Evolutionary conservation across 2,329 filamentous ascomycete genomes (phyloP).

Genomic region (Pseudocercospora crystallina): DNA sequence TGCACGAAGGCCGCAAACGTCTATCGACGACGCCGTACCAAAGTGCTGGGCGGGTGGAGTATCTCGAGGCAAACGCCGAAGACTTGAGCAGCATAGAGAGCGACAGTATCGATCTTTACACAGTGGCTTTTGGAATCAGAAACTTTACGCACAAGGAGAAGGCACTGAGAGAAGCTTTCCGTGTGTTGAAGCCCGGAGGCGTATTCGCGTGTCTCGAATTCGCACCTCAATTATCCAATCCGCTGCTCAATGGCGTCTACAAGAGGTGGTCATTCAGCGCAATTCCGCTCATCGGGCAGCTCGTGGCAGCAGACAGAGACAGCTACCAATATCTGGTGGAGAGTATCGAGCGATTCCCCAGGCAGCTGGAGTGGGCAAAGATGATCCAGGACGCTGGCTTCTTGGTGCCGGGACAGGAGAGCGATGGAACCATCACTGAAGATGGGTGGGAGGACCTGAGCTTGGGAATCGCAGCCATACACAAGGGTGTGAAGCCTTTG

Average conservation of each 20-base stretch:
- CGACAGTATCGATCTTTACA: slow-evolving; percentile 86
- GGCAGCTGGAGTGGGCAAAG: slow-evolving; percentile 75
- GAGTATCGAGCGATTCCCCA: slow-evolving; percentile 92
- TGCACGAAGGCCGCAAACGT: slow-evolving; percentile 81
- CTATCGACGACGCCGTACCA: slow-evolving; percentile 63
- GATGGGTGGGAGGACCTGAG: slow-evolving; percentile 87
- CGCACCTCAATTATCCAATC: slow-evolving; percentile 71
- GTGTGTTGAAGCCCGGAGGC: slow-evolving; percentile 89
- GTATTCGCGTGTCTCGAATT: slow-evolving; percentile 98
- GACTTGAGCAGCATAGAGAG: slow-evolving; percentile 65
- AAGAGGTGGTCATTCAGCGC: slow-evolving; percentile 94
- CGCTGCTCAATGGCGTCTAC: slow-evolving; percentile 79
- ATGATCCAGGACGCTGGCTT: slow-evolving; percentile 88
- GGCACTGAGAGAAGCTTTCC: slow-evolving; percentile 78
- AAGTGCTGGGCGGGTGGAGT: slow-evolving; percentile 57
- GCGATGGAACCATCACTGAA: slow-evolving; percentile 39
- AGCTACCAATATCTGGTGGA: slow-evolving; percentile 99
- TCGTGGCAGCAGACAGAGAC: slow-evolving; percentile 89
- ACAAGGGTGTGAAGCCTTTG: slow-evolving; percentile 86
- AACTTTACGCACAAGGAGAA: slow-evolving; percentile 93
- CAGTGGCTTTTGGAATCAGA: slow-evolving; percentile 93
- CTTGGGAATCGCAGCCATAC: slow-evolving; percentile 89
- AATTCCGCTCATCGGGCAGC: slow-evolving; percentile 91
- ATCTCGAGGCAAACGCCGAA: slow-evolving; percentile 90
- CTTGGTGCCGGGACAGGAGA: slow-evolving; percentile 62